Base-by-base conservation (phyloP, 306 rosid genomes). In the Citrullus colocynthis region DNA sequence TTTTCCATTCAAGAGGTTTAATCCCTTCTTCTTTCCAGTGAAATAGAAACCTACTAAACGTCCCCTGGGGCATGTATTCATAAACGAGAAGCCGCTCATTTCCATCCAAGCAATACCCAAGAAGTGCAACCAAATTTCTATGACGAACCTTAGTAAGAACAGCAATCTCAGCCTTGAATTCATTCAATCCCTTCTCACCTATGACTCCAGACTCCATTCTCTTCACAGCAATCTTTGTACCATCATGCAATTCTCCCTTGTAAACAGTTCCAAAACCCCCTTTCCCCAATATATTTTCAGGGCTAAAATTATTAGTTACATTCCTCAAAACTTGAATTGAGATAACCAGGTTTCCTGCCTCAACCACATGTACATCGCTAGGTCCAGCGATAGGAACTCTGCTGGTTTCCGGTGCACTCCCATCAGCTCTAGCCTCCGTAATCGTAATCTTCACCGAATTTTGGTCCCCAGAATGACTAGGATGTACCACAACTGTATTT, bases 201-300 rank as follows among this genome's bases (percentile, higher is more conserved):
- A 82, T 84, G 18, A 85, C 58, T 74, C 96, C 92, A 2, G 88
- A 44, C 60, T 91, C 92, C 99, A 95, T 95, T 81, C 97, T 90
- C 86, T 95, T 95, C 82, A 95, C 97, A 3, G 99, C 99, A 76
- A 95, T 95, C 78, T 87, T 82, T 0, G 99, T 92, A 62, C 99
- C 97, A 13, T 95, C 99, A 5, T 90, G 91, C 81, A 95, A 81
- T 63, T 91, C 97, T 18, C 97, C 99, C 75, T 82, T 86, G 78
- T 95, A 95, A 64, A 90, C 97, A 6, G 88, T 89, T 58, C 97
- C 99, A 63, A 92, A 95, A 9, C 98, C 97, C 1, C 98, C 98
- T 12, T 28, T 89, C 18, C 98, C 98, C 65, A 95, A 77, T 74
- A 90, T 81, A 75, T 89, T 90, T 16, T 81, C 81, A 36, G 89